phyloP scores from a whole-genome alignment of 1,284 basidiomycete genomes.

The Pterulicium gracile region DNA sequence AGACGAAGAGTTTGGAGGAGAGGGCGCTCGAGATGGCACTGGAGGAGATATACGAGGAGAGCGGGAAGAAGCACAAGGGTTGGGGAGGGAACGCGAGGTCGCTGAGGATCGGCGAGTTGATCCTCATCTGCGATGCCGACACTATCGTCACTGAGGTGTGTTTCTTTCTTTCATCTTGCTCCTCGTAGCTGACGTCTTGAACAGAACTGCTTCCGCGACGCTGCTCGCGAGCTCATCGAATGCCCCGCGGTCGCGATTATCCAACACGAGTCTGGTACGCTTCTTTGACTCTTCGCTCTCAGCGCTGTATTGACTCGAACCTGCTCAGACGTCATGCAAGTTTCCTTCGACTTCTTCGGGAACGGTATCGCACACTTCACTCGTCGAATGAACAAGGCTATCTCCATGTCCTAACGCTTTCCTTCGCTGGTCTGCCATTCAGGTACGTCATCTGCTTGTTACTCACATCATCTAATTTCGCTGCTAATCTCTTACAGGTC shows the following conservation, averaged over 20 bases:
- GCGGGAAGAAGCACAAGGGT: conserved; percentile 40
- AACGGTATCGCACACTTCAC: conserved; percentile 79
- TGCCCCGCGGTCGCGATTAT: conserved; percentile 76
- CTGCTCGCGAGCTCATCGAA: conserved; percentile 69
- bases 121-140: conserved; percentile 71
- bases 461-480: background rate
- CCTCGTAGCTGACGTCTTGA: background rate
- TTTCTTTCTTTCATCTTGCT: conserved; percentile 6
- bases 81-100: conserved; percentile 56
- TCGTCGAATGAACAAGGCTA: conserved; percentile 40
- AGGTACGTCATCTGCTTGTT: background rate
- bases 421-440: conserved; percentile 73
- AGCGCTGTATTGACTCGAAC: too few species aligned
- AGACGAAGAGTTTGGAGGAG: conserved; percentile 43
- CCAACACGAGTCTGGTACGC: conserved; percentile 66
- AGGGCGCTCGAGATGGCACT: conserved; percentile 51
- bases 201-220: conserved; percentile 77
- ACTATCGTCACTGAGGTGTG: conserved; percentile 70
- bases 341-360: conserved; percentile 65
- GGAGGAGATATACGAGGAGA: conserved; percentile 56
- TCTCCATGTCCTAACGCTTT: conserved; percentile 69
- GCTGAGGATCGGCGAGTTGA: conserved; percentile 50
- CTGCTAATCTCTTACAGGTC: conserved; percentile 47
- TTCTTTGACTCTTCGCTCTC: too few species aligned
- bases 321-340: conserved; percentile 62